Percentiles rank a stretch among this genome's conserved stretches.
phyloP scores from a whole-genome alignment of 768 basidiomycete species.

The Cantharellus anzutake region DNA sequence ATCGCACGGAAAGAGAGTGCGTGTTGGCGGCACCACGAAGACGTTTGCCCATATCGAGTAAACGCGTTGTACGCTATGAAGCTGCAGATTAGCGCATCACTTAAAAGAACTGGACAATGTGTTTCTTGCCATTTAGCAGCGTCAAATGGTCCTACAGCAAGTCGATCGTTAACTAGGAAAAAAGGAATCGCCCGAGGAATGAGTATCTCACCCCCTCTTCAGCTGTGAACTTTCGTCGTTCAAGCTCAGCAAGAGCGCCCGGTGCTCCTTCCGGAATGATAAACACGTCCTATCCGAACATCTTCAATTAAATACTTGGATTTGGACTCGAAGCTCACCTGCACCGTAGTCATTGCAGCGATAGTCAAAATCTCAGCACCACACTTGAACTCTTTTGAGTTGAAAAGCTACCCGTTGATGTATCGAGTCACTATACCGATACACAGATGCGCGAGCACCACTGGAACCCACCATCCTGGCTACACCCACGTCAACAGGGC shows the following conservation, averaged over 20 bases:
- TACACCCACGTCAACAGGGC: conserved; percentile 80
- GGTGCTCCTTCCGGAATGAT: conserved; percentile 69
- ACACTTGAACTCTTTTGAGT: conserved; percentile 68
- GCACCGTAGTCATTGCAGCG: conserved; percentile 86
- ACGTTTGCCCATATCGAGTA: conserved; percentile 58
- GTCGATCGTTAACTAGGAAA: conserved; percentile 4
- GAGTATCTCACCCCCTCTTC: conserved; percentile 74
- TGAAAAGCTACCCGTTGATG: conserved; percentile 42
- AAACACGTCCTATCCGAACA: conserved; percentile 54
- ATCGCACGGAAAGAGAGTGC: conserved; percentile 86
- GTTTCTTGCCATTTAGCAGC: conserved; percentile 57
- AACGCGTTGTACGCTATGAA: conserved; percentile 82
- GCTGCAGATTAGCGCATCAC: background rate
- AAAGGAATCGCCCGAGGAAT: background rate
- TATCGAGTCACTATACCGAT: background rate
- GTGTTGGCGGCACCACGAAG: conserved; percentile 85
- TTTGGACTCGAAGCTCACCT: conserved; percentile 25
- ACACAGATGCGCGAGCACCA: background rate
- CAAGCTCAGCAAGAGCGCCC: conserved; percentile 77
- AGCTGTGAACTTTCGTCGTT: conserved; percentile 88
- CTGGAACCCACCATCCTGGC: conserved; percentile 65
- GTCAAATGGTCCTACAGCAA: conserved; percentile 73
- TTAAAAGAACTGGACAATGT: background rate
- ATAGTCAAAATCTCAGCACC: conserved; percentile 94
- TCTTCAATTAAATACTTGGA: background rate